Base-by-base conservation (phyloP, 257 asterid species). In the Solanum lycopersicoides region DNA sequence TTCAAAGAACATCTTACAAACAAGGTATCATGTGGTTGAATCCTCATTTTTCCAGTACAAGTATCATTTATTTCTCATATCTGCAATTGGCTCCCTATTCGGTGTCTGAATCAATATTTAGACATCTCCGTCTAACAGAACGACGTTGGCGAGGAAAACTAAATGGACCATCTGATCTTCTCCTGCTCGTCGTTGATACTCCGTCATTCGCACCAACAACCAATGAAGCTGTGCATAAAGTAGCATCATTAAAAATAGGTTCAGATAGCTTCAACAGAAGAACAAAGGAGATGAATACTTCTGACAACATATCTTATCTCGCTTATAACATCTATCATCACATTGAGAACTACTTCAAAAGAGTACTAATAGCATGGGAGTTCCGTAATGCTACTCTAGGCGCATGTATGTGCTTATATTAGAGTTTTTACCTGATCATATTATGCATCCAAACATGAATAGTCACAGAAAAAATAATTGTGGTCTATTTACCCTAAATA, bases 71-170 rank as follows among this genome's bases (percentile, higher is more conserved):
- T 15, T 84, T 84, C 87, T 53, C 34, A 63, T 63, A 76, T 30
- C 28, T 56, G 47, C 42, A 85, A 65, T 79, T 74, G 44, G 44
- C 66, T 79, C 69, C 85, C 89, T 87, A 94, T 93, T 94, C 98
- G 3, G 99, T 93, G 86, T 94, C 99, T 85, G 98, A 93, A 91
- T 92, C 98, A 88, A 93, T 91, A 82, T 93, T 92, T 50, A 92
- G 90, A 83, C 90, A 90, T 91, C 97, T 92, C 60, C 95, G 97
- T 91, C 98, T 96, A 90, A 96, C 98, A 86, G 99, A 96, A 84
- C 99, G 99, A 83, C 93, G 91, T 88, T 94, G 97, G 83, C 98
- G 97, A 76, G 98, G 99, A 88, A 94, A 91, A 35, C 91, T 86
- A 89, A 96, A 92, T 44, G 99, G 98, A 89, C 97, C 93, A 84